These are phyloP conservation scores for Rhynchospora pubera DNA, from an alignment of 176 grass and related monocot genomes.

Conservation along the genomic window DNA sequence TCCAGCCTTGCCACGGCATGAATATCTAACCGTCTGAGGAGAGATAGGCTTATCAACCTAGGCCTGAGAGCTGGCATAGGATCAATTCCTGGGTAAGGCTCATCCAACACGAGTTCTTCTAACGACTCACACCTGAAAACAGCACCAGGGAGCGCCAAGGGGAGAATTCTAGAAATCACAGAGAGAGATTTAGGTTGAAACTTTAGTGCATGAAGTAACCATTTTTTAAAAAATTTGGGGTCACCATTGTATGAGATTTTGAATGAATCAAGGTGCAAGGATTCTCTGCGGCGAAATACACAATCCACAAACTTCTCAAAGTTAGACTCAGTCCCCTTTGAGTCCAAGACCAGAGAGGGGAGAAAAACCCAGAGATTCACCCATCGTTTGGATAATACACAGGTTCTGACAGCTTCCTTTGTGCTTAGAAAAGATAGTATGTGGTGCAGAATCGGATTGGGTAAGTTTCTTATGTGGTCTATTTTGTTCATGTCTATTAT, in stretches of 20 bases:
- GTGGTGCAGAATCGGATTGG: background rate
- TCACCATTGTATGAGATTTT: background rate
- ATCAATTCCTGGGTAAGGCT: background rate
- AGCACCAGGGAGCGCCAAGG: background rate
- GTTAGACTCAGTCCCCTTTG: background rate
- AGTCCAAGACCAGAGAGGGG: background rate
- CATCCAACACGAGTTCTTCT: background rate
- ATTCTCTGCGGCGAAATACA: background rate
- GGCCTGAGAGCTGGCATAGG: background rate
- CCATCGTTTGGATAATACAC: background rate
- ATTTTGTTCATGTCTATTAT: background rate
- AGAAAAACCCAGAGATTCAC: background rate
- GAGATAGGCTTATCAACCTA: background rate
- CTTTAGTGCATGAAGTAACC: background rate
- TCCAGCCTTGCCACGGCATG: background rate
- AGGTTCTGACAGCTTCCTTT: background rate
- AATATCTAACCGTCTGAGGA: background rate
- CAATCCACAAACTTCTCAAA: background rate
- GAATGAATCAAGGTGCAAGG: background rate
- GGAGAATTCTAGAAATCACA: background rate
- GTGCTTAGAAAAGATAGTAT: background rate
- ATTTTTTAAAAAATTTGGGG: background rate
- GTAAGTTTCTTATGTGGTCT: background rate
- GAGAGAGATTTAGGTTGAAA: background rate
- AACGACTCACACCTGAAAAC: background rate